These are phyloP conservation scores for Hypoxylon intermedium DNA, from an alignment of 495 filamentous ascomycete genomes.

Conservation along the genomic window DNA sequence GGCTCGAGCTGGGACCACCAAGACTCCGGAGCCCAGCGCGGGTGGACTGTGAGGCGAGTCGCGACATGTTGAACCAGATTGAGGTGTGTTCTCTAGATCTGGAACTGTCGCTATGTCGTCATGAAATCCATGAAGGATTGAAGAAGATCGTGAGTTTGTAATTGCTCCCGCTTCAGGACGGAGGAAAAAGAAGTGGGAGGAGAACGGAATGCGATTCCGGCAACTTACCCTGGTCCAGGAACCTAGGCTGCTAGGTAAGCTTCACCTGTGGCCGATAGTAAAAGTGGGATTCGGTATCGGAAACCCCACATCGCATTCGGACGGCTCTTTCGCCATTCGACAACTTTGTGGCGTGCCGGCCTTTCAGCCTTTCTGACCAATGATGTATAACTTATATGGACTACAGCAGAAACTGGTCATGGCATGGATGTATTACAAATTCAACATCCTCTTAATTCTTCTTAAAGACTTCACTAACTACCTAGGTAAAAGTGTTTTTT, in stretches of 20 bases:
- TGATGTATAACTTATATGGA: too few species aligned
- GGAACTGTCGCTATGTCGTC: slow-evolving; percentile 9
- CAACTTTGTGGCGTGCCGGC: slow-evolving; percentile 2
- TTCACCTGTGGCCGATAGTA: too few species aligned
- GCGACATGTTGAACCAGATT: slow-evolving; percentile 31
- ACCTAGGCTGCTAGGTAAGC: neutral
- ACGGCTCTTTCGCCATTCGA: slow-evolving; percentile 6
- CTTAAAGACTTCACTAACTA: too few species aligned
- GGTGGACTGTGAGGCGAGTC: slow-evolving; percentile 28
- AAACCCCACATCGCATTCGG: slow-evolving; percentile 4
- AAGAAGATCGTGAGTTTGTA: too few species aligned
- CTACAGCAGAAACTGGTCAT: too few species aligned
- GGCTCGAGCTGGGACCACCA: slow-evolving; percentile 13
- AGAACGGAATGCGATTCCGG: neutral
- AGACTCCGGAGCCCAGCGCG: slow-evolving; percentile 28
- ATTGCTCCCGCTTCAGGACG: too few species aligned
- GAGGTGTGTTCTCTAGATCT: neutral
- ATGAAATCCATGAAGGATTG: neutral
- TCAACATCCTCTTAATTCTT: too few species aligned
- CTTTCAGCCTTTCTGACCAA: slow-evolving; percentile 5
- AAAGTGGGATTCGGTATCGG: neutral
- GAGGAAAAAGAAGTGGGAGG: neutral
- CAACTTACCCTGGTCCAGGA: too few species aligned
- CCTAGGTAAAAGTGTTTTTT: too few species aligned
- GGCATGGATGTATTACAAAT: too few species aligned